Evolutionary conservation across 1,284 basidiomycete genomes (phyloP), one percentile per base, ranked within the genome.

Genomic region (Naganishia sp.): DNA sequence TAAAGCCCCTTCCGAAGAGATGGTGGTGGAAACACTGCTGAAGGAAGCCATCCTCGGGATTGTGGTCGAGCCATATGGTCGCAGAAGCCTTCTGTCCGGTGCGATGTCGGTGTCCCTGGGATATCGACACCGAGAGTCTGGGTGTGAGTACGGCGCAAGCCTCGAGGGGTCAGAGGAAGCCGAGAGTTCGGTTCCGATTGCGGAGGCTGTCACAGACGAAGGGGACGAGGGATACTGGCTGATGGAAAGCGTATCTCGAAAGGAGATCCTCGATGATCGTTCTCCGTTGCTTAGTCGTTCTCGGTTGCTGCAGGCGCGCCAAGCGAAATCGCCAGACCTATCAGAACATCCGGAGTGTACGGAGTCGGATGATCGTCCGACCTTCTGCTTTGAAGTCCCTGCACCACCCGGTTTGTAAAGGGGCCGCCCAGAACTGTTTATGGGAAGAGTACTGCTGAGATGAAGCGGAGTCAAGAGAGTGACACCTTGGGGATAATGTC

Each of bases 11-110:
- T 23, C 11, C 4, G 47, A 54, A 21, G 52, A 54, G 17, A 54
- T 23, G 32, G 28, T 39, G 52, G 52, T 39, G n/a, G 52, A 54
- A 23, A 54, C n/a, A 41, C 52, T 54, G 21, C 52, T 54, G 35
- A 54, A 54, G 35, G 52, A 54, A 10, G 52, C 35, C 52, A 54
- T 54, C 32, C 52, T 35, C 11, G 52, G 31, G 31, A 54, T 54
- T n/a, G 18, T n/a, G 2, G 35, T n/a, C 18, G 35, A 35, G 17
- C n/a, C 31, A 41, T 54, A 21, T 23, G 52, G 35, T 5, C 5
- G 18, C n/a, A 41, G n/a, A 13, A 54, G n/a, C 17, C 52, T 11
- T 39, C 9, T 41, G 18, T 41, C 52, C n/a, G 52, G n/a, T n/a
- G n/a, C 52, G n/a, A 17, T 18, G 11, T 18, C 31, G 17, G 35